Evolutionary conservation across 345 rosid genomes (phyloP), one percentile per base, ranked within the genome.

Genomic region (Salix caprea): DNA sequence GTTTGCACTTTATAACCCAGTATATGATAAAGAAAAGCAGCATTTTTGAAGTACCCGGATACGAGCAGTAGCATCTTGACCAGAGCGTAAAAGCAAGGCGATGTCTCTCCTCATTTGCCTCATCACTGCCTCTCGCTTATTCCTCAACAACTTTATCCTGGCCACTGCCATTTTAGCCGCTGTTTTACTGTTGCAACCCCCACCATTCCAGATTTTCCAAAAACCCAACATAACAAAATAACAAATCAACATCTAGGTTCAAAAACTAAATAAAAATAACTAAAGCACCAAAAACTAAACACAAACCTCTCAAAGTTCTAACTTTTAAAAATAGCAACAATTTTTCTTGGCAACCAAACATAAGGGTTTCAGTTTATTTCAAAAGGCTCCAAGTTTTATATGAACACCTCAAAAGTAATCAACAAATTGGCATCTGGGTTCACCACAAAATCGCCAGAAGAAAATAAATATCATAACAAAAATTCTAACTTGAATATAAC

Each of bases 161-260:
- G 99, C 97, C 78, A 95, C 96, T 56, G 93, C 91, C 97, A 95
- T 93, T 79, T 93, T 95, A 74, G 97, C 97, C 74, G 97, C 97
- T 71, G 96, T 93, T 84, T 93, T 95, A 86, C 99, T 95, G 67
- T 12, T 32, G 40, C 76, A 21, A 50, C 19, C 26, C 15, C 18
- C 36, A 19, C 30, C 26, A 44, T 44, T 44, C 50, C 50, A 44
- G 14, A 50, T 26, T 48, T 46, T 68, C 44, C 48, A 7, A 30
- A 46, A 2, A 18, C 19, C 50, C 39, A 30, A 37, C 19, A 26
- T 14, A 76, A 48, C 32, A 19, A 37, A 23, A 26, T 14, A 76
- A 48, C 52, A 19, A 79, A 58, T 48, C 56, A 76, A 24, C 18
- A 21, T 34, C 56, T 69, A 32, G 24, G 28, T 46, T 7, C 4